Conservation (phyloP, 2,329 filamentous ascomycete genomes). For the Madurella fahalii region DNA sequence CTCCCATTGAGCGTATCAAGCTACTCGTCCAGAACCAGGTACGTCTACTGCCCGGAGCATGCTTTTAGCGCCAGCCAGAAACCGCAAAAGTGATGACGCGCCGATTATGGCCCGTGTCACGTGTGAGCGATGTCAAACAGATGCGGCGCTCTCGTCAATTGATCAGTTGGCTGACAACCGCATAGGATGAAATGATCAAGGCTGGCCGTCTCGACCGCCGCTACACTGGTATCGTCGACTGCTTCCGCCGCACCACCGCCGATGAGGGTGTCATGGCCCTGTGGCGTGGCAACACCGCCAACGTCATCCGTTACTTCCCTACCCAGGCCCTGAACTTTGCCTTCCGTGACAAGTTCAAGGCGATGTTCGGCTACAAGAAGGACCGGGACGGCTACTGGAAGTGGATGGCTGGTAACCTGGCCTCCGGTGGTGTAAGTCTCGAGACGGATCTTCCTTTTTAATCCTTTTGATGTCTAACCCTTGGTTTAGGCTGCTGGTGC, state of each 20-base stretch:
- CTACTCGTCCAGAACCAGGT: constrained; percentile 99
- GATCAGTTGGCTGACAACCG: constrained; percentile 30
- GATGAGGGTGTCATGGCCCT: constrained; percentile 92
- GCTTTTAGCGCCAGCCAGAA: neutral
- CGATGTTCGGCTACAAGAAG: constrained; percentile 99
- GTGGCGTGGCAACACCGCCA: constrained; percentile 99
- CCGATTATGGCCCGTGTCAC: constrained; percentile 18
- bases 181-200: constrained; percentile 99
- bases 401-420: constrained; percentile 99
- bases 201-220: constrained; percentile 95
- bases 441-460: neutral
- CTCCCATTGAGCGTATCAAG: constrained; percentile 99
- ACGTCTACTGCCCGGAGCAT: constrained; percentile 41
- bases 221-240: constrained; percentile 90
- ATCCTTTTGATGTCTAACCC: constrained; percentile 12
- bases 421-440: constrained; percentile 92
- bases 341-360: constrained; percentile 99
- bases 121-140: constrained; percentile 12
- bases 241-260: constrained; percentile 87
- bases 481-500: constrained; percentile 78
- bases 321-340: constrained; percentile 99
- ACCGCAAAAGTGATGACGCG: constrained; percentile 6
- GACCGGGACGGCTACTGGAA: constrained; percentile 95
- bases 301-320: constrained; percentile 99
- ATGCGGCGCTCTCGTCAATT: neutral